phyloP scores from a whole-genome alignment of 495 filamentous ascomycete species.

The Lasiosphaeria hispida region DNA sequence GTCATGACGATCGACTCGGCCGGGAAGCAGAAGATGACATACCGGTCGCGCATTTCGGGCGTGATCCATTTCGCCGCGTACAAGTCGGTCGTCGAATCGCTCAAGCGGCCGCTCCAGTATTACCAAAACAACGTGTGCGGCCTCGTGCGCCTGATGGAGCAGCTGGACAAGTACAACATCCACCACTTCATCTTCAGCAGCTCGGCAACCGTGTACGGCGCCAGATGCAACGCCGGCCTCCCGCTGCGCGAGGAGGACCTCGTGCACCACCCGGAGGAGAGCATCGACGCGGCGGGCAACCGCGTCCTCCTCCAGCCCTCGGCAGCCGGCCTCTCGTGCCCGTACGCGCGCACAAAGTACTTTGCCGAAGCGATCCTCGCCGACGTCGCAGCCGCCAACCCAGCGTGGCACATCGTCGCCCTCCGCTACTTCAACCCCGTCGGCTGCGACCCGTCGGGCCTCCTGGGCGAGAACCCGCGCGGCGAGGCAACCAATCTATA shows the following conservation, averaged over 20 bases:
- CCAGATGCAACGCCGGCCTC: slow-evolving; percentile 49
- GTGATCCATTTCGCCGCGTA: slow-evolving; percentile 61
- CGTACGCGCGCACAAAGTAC: slow-evolving; percentile 66
- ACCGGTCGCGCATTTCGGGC: slow-evolving; percentile 52
- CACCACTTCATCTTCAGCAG: slow-evolving; percentile 66
- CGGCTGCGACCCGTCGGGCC: slow-evolving; percentile 61
- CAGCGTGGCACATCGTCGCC: slow-evolving; percentile 59
- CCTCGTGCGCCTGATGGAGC: slow-evolving; percentile 56
- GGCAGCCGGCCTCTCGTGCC: slow-evolving; percentile 57
- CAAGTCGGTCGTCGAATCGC: slow-evolving; percentile 34
- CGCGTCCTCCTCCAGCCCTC: slow-evolving; percentile 10
- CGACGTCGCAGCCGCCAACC: slow-evolving; percentile 56
- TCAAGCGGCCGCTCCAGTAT: slow-evolving; percentile 56
- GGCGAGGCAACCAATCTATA: slow-evolving; percentile 62
- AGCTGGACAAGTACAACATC: slow-evolving; percentile 56
- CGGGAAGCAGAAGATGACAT: slow-evolving; percentile 42
- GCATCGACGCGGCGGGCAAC: not conserved
- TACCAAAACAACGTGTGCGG: slow-evolving; percentile 67
- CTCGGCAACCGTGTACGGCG: slow-evolving; percentile 62
- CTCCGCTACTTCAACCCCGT: slow-evolving; percentile 69
- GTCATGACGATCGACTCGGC: slow-evolving; percentile 40
- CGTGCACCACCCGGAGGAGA: slow-evolving; percentile 46
- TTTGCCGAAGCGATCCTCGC: slow-evolving; percentile 65
- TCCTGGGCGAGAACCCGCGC: slow-evolving; percentile 64
- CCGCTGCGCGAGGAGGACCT: slow-evolving; percentile 61